Percentiles rank a stretch among this genome's conserved stretches.
Evolutionary conservation across 2,329 filamentous ascomycete genomes (phyloP).

Genomic region (Corynespora cassiicola): DNA sequence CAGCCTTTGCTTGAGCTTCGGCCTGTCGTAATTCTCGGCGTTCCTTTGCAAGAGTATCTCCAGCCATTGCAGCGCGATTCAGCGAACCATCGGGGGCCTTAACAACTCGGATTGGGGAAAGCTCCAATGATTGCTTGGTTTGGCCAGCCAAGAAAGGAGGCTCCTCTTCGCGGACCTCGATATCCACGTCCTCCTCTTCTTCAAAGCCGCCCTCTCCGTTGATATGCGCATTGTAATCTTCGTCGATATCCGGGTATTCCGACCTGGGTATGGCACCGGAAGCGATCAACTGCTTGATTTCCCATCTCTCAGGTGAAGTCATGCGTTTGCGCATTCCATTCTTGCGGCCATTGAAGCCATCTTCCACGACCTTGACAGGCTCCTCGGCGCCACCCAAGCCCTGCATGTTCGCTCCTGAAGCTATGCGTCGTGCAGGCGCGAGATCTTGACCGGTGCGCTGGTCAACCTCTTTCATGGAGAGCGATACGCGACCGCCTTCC

Average conservation of each 20-base stretch:
- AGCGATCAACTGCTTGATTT: slow-evolving; percentile 94
- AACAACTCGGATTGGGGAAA: slow-evolving; percentile 94
- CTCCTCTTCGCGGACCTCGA: slow-evolving; percentile 94
- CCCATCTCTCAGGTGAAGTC: slow-evolving; percentile 97
- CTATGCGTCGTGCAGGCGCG: slow-evolving; percentile 76
- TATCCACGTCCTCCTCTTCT: slow-evolving; percentile 95
- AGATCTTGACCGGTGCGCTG: slow-evolving; percentile 86
- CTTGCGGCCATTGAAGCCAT: slow-evolving; percentile 54
- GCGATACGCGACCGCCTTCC: slow-evolving; percentile 78
- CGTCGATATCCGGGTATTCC: slow-evolving; percentile 92
- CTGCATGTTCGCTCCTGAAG: slow-evolving; percentile 90
- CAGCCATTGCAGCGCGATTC: slow-evolving; percentile 94
- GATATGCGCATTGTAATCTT: slow-evolving; percentile 88
- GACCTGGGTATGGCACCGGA: slow-evolving; percentile 92
- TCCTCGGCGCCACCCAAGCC: slow-evolving; percentile 70
- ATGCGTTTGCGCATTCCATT: slow-evolving; percentile 80
- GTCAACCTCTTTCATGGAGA: slow-evolving; percentile 98
- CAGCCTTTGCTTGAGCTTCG: slow-evolving; percentile 79
- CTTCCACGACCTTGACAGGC: slow-evolving; percentile 69
- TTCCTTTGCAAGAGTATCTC: slow-evolving; percentile 86
- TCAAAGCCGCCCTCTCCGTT: slow-evolving; percentile 88
- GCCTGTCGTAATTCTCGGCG: slow-evolving; percentile 87
- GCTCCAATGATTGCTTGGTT: slow-evolving; percentile 92
- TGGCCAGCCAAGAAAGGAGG: slow-evolving; percentile 95
- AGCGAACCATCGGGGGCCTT: slow-evolving; percentile 98